Conservation (phyloP, 2,329 filamentous ascomycete species). For the Pestalotiopsis fici region DNA sequence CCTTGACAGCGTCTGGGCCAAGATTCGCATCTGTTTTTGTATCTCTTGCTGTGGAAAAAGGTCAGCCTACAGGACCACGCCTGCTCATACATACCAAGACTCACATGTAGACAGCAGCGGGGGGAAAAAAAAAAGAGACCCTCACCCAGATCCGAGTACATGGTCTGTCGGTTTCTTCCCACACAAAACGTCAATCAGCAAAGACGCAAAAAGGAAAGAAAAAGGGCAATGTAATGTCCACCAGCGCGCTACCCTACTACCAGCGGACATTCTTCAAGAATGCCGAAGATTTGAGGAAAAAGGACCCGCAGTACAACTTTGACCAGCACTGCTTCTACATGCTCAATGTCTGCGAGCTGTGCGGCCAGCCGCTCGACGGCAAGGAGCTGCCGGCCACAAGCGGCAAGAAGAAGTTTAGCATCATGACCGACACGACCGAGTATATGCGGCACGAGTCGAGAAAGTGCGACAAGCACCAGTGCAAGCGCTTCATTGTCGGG, state of each 20-base stretch:
- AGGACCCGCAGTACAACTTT: constrained; percentile 3
- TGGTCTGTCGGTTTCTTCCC: too few species aligned
- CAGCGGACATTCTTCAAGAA: constrained; percentile 3
- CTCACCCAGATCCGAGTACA: too few species aligned
- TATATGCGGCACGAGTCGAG: constrained; percentile 3
- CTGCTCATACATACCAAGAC: neutral
- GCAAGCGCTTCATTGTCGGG: constrained; percentile 7
- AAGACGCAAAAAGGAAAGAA: neutral
- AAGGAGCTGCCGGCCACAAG: neutral
- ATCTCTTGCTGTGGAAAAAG: neutral
- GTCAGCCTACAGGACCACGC: neutral
- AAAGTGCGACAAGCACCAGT: constrained; percentile 6
- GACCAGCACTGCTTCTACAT: constrained; percentile 8
- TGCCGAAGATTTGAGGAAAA: constrained; percentile 1
- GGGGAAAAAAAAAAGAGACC: too few species aligned
- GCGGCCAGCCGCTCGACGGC: neutral
- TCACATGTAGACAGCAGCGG: neutral
- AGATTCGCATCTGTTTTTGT: too few species aligned
- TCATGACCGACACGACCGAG: constrained; percentile 10
- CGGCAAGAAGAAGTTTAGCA: constrained; percentile 6
- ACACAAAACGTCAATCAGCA: too few species aligned
- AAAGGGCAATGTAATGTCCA: neutral
- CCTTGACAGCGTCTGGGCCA: too few species aligned
- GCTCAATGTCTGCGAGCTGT: constrained; percentile 9
- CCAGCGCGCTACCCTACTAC: constrained; percentile 8